Evolutionary conservation across 306 rosid genomes (phyloP).

Genomic region (Mimosa bimucronata): DNA sequence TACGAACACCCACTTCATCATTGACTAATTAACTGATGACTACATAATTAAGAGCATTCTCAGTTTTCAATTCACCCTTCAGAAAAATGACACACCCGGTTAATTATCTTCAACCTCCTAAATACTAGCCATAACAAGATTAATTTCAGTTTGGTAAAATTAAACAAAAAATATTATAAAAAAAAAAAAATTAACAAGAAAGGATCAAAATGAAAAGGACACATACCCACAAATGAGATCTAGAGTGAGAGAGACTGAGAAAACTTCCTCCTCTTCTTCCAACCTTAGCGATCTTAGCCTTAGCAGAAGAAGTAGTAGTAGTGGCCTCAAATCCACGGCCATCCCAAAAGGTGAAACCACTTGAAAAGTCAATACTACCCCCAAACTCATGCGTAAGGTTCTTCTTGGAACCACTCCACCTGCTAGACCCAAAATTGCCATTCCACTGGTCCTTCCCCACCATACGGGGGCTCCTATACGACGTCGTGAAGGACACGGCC

Average conservation of each 20-base stretch:
- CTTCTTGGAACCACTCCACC: slow-evolving; percentile 73
- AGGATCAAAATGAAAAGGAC: neutral
- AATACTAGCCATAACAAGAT: no score
- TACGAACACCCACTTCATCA: neutral
- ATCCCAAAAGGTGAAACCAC: neutral
- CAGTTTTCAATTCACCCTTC: neutral
- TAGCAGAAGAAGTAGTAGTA: neutral
- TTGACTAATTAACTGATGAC: neutral
- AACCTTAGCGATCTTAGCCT: slow-evolving; percentile 50
- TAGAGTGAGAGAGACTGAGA: slow-evolving; percentile 41
- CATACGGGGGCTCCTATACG: slow-evolving; percentile 49
- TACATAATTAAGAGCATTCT: neutral
- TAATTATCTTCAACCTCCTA: neutral
- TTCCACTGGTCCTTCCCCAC: slow-evolving; percentile 26
- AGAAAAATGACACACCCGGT: neutral
- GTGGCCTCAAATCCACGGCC: neutral
- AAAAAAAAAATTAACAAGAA: no score
- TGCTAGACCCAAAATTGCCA: slow-evolving; percentile 61
- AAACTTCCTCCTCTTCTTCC: slow-evolving; percentile 49
- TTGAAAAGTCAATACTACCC: slow-evolving; percentile 56
- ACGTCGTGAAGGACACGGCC: slow-evolving; percentile 60
- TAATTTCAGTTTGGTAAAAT: neutral
- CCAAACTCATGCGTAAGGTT: slow-evolving; percentile 43
- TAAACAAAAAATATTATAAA: no score
- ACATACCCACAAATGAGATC: slow-evolving; percentile 71